Evolutionary conservation across 805 yeast species (phyloP).

Genomic region (Yarrowia alimentaria): DNA sequence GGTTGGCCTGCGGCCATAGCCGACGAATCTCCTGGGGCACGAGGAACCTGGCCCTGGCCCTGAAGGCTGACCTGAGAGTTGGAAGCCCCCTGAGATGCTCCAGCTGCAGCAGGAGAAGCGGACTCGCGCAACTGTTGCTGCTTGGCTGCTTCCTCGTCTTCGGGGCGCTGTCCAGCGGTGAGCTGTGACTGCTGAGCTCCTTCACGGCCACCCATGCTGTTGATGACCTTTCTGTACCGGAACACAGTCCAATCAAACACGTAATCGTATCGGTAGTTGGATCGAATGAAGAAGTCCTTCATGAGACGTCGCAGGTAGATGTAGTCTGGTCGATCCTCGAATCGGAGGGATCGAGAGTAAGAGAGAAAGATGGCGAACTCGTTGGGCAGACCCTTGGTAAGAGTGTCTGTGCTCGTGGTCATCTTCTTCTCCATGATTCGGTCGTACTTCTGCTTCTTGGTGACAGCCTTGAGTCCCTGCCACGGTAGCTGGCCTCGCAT

Average conservation of each 20-base stretch:
- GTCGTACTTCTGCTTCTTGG: constrained; percentile 95
- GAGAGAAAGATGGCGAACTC: constrained; percentile 86
- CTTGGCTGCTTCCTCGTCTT: constrained; percentile 28
- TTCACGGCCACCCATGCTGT: constrained; percentile 27
- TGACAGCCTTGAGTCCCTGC: constrained; percentile 97
- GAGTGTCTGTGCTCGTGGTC: constrained; percentile 79
- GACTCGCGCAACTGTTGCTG: constrained; percentile 20
- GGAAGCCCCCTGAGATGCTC: constrained; percentile 25
- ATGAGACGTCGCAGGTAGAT: constrained; percentile 81
- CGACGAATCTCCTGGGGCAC: not conserved
- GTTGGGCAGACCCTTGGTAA: constrained; percentile 87
- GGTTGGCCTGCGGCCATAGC: not conserved
- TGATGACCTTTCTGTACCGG: constrained; percentile 47
- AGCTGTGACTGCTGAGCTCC: constrained; percentile 5
- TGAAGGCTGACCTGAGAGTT: constrained; percentile 29
- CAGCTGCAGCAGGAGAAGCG: constrained; percentile 23
- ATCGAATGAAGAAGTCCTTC: constrained; percentile 83
- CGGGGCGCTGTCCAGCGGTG: constrained; percentile 23
- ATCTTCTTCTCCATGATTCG: constrained; percentile 93
- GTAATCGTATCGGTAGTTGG: constrained; percentile 88
- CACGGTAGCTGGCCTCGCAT: constrained; percentile 93
- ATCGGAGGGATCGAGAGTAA: constrained; percentile 84
- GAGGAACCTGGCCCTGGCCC: constrained; percentile 30
- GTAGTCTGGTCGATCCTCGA: constrained; percentile 96
- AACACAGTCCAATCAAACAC: constrained; percentile 95